Evolutionary conservation across 83 land plant species (phyloP), one percentile per base, ranked within the genome.

Genomic region (Picea abies): DNA sequence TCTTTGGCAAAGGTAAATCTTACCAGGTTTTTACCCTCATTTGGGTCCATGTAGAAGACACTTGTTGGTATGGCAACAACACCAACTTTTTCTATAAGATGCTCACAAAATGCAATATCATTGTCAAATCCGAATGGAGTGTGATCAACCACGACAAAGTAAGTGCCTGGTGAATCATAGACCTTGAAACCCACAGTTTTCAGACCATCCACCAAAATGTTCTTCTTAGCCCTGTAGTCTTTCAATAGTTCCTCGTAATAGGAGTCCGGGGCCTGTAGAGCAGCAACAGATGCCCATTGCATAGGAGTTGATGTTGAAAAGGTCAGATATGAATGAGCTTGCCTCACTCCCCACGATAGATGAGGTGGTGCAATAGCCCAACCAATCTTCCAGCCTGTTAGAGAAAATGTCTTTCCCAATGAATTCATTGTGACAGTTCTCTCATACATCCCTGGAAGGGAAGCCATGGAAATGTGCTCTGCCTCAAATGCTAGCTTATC

Each of bases 41-140:
- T 87, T 11, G 99, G 97, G 81, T 96, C 82, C 17, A 90, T 73
- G 85, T 98, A 98, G 80, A 98, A 98, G 10, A 95, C 99, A 80
- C 99, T 98, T 6, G 99, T 98, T 4, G 99, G 99, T 73, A 98
- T 98, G 19, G 98, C 99, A 11, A 96, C 99, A 37, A 98, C 94
- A 35, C 99, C 99, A 5, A 98, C 99, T 77, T 98, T 95, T 86
- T 94, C 87, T 47, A 98, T 94, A 84, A 96, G 84, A 82, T 96
- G 86, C 97, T 92, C 93, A 81, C 98, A 96, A 83, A 98, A 98
- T 8, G 87, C 93, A 56, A 94, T 82, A 81, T 98, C 99, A 78
- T 87, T 82, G 35, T 91, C 87, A 82, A 85, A 92, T 3, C 99
- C 99, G 83, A 98, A 98, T 2, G 97, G 96, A 61, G 99, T 96